Evolutionary conservation across 169 alveolate genomes (phyloP).

Genomic region (Theileria equi): DNA sequence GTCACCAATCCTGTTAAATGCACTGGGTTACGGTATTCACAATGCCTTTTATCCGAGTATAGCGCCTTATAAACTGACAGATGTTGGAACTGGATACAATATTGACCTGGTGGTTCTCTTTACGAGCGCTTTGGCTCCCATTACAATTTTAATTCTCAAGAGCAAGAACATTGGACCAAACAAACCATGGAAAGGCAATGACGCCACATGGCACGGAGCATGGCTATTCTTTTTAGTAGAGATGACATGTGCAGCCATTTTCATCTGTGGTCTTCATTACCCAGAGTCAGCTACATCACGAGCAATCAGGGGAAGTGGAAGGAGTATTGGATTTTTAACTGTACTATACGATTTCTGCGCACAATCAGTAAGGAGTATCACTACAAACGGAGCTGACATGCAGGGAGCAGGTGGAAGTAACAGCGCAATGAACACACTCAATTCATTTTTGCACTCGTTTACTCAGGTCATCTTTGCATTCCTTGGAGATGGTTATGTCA

Average conservation of each 20-base stretch:
- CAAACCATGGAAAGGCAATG: background rate
- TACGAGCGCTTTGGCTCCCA: conserved; percentile 9
- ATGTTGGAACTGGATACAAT: conserved; percentile 10
- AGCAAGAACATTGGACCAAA: background rate
- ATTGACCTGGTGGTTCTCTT: conserved; percentile 1
- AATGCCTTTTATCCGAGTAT: conserved; percentile 6
- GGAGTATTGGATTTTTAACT: too few relatives aligned
- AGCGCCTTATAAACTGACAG: conserved; percentile 11
- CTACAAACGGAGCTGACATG: too few relatives aligned
- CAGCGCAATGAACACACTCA: too few relatives aligned
- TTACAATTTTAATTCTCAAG: background rate
- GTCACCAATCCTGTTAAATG: conserved; percentile 12
- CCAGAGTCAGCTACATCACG: too few relatives aligned
- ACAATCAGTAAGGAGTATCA: too few relatives aligned
- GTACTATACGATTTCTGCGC: too few relatives aligned
- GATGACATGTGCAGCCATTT: background rate
- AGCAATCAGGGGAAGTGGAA: too few relatives aligned
- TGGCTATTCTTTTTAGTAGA: background rate
- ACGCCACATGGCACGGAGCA: conserved; percentile 4
- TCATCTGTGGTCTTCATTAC: conserved; percentile 2
- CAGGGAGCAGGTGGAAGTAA: too few relatives aligned
- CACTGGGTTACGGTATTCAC: conserved; percentile 2
- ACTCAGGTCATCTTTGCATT: too few relatives aligned
- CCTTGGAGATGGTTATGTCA: too few relatives aligned
- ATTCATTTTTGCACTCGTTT: too few relatives aligned